Conservation (phyloP, 345 rosid genomes). For the Corchorus capsularis region DNA sequence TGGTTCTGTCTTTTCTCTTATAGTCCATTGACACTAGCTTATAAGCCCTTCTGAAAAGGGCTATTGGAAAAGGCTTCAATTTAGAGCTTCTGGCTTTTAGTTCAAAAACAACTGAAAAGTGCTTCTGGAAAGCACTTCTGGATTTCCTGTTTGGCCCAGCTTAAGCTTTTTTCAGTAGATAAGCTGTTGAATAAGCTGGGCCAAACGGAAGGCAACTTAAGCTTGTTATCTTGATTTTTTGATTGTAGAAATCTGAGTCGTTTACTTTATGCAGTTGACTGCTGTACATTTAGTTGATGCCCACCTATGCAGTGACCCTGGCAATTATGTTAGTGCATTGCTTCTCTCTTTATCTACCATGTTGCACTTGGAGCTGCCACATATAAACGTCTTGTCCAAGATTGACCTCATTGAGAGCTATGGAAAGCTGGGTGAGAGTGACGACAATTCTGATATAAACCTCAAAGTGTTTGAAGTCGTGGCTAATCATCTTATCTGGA, state of each 20-base stretch:
- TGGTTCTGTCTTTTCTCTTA: slow-evolving; percentile 24
- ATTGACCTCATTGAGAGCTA: slow-evolving; percentile 88
- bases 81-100: too few species aligned
- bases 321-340: slow-evolving; percentile 82
- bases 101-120: too few species aligned
- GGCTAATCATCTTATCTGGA: slow-evolving; percentile 18
- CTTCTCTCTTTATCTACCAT: slow-evolving; percentile 83
- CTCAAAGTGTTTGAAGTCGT: neutral
- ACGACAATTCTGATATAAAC: neutral
- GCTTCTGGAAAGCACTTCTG: too few species aligned
- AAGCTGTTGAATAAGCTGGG: too few species aligned
- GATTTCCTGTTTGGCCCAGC: too few species aligned
- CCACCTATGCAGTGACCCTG: slow-evolving; percentile 84
- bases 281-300: slow-evolving; percentile 88
- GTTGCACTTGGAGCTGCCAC: slow-evolving; percentile 96
- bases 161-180: too few species aligned
- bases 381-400: slow-evolving; percentile 86
- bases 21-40: too few species aligned
- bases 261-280: slow-evolving; percentile 61
- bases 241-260: slow-evolving; percentile 21
- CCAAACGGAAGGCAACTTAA: too few species aligned
- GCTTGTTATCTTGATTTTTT: slow-evolving; percentile 18
- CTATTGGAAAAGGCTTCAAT: too few species aligned
- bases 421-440: slow-evolving; percentile 71
- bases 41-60: too few species aligned